Evolutionary conservation across 352 stramenopile genomes (phyloP).

Genomic region (Nothophytophthora sp.): DNA sequence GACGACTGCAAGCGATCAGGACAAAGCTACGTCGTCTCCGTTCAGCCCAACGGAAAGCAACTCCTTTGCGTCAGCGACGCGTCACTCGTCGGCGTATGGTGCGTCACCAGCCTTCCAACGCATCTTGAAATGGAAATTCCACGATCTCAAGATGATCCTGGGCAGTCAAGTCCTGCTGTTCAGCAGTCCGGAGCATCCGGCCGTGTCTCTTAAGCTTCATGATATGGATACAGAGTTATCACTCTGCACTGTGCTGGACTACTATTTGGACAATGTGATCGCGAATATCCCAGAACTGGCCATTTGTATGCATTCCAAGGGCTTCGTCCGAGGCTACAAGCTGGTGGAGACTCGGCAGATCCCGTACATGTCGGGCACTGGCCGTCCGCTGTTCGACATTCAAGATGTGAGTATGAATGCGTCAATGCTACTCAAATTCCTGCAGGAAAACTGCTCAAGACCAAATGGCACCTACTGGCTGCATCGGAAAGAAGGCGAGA

Average conservation of each 20-base stretch:
- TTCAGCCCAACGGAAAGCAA: conserved; percentile 21
- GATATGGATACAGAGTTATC: conserved; percentile 88
- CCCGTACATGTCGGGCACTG: conserved; percentile 71
- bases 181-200: conserved; percentile 81
- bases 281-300: conserved; percentile 85
- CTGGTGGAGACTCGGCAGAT: conserved; percentile 83
- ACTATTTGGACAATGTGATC: conserved; percentile 89
- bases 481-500: conserved; percentile 80
- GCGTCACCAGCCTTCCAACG: conserved; percentile 63
- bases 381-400: conserved; percentile 73
- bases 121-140: conserved; percentile 87
- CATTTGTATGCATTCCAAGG: conserved; percentile 88
- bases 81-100: conserved; percentile 22
- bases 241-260: conserved; percentile 80
- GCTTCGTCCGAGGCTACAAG: conserved; percentile 84
- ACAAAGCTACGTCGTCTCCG: neutral
- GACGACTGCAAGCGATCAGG: neutral
- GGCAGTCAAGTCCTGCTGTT: conserved; percentile 85
- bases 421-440: conserved; percentile 86
- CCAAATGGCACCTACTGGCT: conserved; percentile 86
- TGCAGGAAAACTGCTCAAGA: conserved; percentile 84
- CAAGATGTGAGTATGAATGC: conserved; percentile 88
- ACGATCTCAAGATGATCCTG: conserved; percentile 88
- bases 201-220: conserved; percentile 82
- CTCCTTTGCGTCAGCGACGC: conserved; percentile 27